Base-by-base conservation (phyloP, 2,329 filamentous ascomycete species). In the Calycina herbarum region DNA sequence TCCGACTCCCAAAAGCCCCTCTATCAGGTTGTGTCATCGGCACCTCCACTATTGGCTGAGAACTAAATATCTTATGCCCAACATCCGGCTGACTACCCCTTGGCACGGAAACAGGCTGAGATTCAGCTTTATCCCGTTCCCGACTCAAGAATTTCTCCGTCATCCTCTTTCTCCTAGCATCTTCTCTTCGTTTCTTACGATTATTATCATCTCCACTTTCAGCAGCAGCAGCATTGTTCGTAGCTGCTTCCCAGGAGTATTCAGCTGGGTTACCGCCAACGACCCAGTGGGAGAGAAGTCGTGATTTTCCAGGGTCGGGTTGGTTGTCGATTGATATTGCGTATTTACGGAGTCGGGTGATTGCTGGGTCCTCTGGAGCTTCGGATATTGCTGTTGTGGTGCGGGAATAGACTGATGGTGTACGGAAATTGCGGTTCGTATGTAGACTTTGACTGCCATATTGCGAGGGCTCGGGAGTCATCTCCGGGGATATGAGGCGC, bases 1-100 rank as follows among this genome's bases (percentile, higher is more conserved):
- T 57, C 63, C 82, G 76, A 68, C 78, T 78, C 31, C 82, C 82
- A 78, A 82, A 83, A 4, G 74, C 69, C 1, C 83, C 83, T n/a
- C 78, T 68, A 27, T 82, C 76, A 13, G 82, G 82, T 72, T 85
- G 83, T n/a, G 82, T 77, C 74, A 76, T 76, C 13, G 75, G 70
- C 1, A 77, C 4, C 11, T 76, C 72, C 59, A 67, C 69, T 15
- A 70, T 64, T 3, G 67, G 59, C 57, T 76, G 75, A 33, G 74
- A 76, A 59, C 74, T 75, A 51, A 71, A 71, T 20, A 51, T 64
- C 33, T 67, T 62, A 20, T 65, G 61, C 29, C 40, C 38, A 38
- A 64, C 31, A 20, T 57, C 67, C 24, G 73, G 75, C 42, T 76
- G 74, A 64, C 74, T 76, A 15, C 72, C 74, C 48, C 65, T 70